Conservation (phyloP, 306 rosid species). For the Medicago ruthenica region DNA sequence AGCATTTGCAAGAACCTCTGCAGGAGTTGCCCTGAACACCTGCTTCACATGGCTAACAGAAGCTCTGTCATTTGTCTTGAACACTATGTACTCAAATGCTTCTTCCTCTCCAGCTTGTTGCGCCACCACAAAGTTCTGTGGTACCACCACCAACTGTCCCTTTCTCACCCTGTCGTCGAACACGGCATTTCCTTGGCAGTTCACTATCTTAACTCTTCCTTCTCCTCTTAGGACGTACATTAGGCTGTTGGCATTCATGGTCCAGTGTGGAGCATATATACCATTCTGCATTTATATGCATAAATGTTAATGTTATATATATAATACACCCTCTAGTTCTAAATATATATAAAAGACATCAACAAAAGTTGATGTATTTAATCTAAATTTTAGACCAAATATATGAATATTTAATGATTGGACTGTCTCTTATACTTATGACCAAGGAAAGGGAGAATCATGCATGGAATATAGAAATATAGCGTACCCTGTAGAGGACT, state of each 20-base stretch:
- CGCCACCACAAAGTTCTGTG: slow-evolving; percentile 66
- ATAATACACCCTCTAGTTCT: too few species aligned
- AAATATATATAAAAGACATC: too few species aligned
- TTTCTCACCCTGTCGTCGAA: slow-evolving; percentile 48
- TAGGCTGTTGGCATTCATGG: slow-evolving; percentile 55
- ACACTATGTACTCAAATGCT: slow-evolving; percentile 66
- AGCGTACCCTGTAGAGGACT: slow-evolving; percentile 43
- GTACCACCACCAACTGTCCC: slow-evolving; percentile 63
- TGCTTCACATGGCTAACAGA: slow-evolving; percentile 44
- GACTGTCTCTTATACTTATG: too few species aligned
- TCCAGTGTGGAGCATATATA: slow-evolving; percentile 66
- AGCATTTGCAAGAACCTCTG: slow-evolving; percentile 55
- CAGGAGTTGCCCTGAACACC: slow-evolving; percentile 51
- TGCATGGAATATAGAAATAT: not conserved
- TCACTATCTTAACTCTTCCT: slow-evolving; percentile 59
- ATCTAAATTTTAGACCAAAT: too few species aligned
- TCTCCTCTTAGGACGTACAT: slow-evolving; percentile 59
- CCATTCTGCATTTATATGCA: slow-evolving; percentile 50
- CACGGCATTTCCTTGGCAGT: slow-evolving; percentile 52
- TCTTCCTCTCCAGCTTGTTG: slow-evolving; percentile 46
- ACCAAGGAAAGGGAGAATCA: too few species aligned
- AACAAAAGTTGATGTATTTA: too few species aligned
- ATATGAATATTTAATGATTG: too few species aligned
- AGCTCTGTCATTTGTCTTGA: slow-evolving; percentile 67
- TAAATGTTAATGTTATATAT: too few species aligned